A percentile compares a stretch with the other conserved stretches of the same genome.
Evolutionary conservation across 2,329 filamentous ascomycete species (phyloP).

Genomic region (Penicillium sp.): DNA sequence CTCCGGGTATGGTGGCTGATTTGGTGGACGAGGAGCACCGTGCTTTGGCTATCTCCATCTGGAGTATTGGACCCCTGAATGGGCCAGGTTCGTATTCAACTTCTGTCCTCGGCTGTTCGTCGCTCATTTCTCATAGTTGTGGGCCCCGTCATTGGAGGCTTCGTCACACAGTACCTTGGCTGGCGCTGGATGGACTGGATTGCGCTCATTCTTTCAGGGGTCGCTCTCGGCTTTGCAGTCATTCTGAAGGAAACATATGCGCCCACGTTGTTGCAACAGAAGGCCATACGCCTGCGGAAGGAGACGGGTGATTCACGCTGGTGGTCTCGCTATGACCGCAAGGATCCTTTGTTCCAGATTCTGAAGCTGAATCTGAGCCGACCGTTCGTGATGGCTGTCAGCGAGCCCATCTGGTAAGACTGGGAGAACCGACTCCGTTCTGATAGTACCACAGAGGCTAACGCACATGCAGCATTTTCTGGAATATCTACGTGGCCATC

Average conservation of each 20-base stretch:
- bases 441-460: neutral
- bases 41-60: slow-evolving; percentile 78
- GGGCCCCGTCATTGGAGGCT: slow-evolving; percentile 75
- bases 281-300: slow-evolving; percentile 62
- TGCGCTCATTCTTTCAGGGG: slow-evolving; percentile 67
- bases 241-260: slow-evolving; percentile 73
- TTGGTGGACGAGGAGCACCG: slow-evolving; percentile 77
- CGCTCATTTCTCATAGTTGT: slow-evolving; percentile 37
- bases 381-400: slow-evolving; percentile 72
- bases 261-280: slow-evolving; percentile 65
- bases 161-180: slow-evolving; percentile 65
- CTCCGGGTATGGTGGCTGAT: slow-evolving; percentile 78
- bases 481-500: slow-evolving; percentile 68
- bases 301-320: slow-evolving; percentile 68
- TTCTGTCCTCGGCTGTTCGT: neutral
- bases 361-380: slow-evolving; percentile 73
- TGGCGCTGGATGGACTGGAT: slow-evolving; percentile 91
- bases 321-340: slow-evolving; percentile 79
- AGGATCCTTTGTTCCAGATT: slow-evolving; percentile 60
- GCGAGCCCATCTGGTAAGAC: slow-evolving; percentile 76
- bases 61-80: slow-evolving; percentile 81
- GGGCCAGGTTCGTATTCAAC: slow-evolving; percentile 51
- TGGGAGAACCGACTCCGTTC: neutral
- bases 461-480: slow-evolving; percentile 62
- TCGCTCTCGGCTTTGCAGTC: slow-evolving; percentile 58